These are phyloP conservation scores for Coniochaeta prunicola DNA, from an alignment of 2,329 filamentous ascomycete species.

Conservation along the genomic window DNA sequence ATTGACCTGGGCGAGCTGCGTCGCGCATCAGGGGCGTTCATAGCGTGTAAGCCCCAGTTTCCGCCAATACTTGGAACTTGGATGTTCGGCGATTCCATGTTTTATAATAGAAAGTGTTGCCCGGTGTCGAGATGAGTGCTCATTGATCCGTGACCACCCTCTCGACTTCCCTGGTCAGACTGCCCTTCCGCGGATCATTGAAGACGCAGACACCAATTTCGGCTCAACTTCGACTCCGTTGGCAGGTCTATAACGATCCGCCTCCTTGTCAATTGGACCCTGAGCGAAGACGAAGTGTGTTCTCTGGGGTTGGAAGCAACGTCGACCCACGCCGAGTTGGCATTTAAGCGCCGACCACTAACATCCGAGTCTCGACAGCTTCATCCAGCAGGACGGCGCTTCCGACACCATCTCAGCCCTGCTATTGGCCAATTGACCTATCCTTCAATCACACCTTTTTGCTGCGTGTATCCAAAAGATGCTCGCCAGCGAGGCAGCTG, in stretches of 20 bases:
- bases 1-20: not conserved
- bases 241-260: not conserved
- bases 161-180: not conserved
- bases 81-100: not conserved
- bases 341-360: constrained; percentile 24
- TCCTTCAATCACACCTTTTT: constrained; percentile 16
- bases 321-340: constrained; percentile 4
- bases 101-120: not conserved
- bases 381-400: constrained; percentile 22
- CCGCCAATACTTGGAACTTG: not conserved
- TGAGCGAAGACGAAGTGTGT: not conserved
- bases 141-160: too few species aligned
- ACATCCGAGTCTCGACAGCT: constrained; percentile 9
- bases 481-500: not conserved
- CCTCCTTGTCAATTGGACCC: not conserved
- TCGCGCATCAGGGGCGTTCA: constrained; percentile 2
- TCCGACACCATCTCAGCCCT: constrained; percentile 11
- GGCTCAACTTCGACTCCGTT: not conserved
- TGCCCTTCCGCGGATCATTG: not conserved
- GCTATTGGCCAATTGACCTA: constrained; percentile 18
- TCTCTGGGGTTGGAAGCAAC: not conserved
- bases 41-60: constrained; percentile 2
- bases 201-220: not conserved
- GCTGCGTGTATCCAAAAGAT: constrained; percentile 22
- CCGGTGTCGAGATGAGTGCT: not conserved